Percentiles rank a stretch among this genome's conserved stretches.
Evolutionary conservation across 805 yeast species (phyloP).

Genomic region (Saccharomycopsis schoenii): DNA sequence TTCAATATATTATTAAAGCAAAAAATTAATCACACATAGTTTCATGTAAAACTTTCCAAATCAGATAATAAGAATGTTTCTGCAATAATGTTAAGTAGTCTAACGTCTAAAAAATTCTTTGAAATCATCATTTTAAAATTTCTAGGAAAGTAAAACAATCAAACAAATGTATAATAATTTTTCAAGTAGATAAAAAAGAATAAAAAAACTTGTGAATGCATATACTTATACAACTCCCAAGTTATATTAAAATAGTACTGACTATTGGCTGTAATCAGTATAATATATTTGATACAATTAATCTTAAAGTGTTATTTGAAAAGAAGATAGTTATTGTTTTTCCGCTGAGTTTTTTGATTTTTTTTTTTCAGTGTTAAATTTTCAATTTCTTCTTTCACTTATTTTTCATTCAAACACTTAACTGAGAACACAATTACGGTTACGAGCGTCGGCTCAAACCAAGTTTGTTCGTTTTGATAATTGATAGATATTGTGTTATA

Average conservation of each 20-base stretch:
- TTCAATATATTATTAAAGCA: no score
- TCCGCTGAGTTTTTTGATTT: neutral
- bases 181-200: neutral
- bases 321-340: neutral
- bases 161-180: neutral
- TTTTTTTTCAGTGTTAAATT: no score
- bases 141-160: neutral
- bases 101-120: conserved; percentile 18
- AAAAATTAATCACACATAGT: neutral
- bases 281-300: no score
- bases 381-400: no score
- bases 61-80: conserved; percentile 4
- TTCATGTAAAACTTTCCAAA: neutral
- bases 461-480: no score
- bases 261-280: no score
- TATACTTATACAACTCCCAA: neutral
- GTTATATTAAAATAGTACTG: neutral
- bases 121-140: conserved; percentile 12
- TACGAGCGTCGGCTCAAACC: no score
- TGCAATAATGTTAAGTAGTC: conserved; percentile 18
- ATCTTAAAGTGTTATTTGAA: no score
- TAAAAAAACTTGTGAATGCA: neutral
- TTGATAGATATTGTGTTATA: no score
- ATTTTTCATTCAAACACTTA: no score
- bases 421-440: no score